Evolutionary conservation across 1,284 basidiomycete species (phyloP).

Genomic region (Afroboletus lepidellus): DNA sequence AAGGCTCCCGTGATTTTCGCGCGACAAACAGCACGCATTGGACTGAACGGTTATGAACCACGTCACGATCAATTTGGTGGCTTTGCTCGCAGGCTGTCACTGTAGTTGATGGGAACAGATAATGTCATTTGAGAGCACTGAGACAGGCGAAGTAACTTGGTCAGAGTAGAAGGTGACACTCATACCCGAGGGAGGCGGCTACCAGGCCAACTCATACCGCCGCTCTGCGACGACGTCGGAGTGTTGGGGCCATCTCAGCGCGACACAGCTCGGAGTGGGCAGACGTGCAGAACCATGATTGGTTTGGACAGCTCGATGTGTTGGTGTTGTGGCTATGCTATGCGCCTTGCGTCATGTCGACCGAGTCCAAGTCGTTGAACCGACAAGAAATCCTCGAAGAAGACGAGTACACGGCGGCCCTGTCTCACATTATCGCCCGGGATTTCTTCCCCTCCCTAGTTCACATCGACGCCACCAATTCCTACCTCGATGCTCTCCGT

Average conservation of each 20-base stretch:
- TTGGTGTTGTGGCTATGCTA: slow-evolving; percentile 17
- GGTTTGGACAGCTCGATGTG: no score
- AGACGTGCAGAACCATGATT: no score
- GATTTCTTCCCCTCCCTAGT: slow-evolving; percentile 96
- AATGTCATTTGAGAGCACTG: no score
- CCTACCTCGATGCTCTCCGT: slow-evolving; percentile 76
- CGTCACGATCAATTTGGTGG: no score
- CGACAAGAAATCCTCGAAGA: slow-evolving; percentile 81
- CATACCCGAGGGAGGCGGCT: background rate
- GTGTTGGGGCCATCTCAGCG: background rate
- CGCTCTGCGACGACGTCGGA: background rate
- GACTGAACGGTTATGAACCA: no score
- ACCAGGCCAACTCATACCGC: background rate
- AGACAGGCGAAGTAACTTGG: no score
- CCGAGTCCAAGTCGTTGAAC: slow-evolving; percentile 54
- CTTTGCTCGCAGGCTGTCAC: no score
- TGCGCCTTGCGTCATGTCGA: slow-evolving; percentile 14
- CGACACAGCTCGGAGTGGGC: no score
- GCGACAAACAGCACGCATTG: no score
- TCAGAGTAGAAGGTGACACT: background rate
- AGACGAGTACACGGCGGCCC: slow-evolving; percentile 89
- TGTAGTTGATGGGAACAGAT: no score
- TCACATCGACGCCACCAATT: slow-evolving; percentile 84
- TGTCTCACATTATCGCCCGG: slow-evolving; percentile 93
- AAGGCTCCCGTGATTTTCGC: background rate